phyloP scores from a whole-genome alignment of 768 basidiomycete genomes.

The Lentinula guzmanii region DNA sequence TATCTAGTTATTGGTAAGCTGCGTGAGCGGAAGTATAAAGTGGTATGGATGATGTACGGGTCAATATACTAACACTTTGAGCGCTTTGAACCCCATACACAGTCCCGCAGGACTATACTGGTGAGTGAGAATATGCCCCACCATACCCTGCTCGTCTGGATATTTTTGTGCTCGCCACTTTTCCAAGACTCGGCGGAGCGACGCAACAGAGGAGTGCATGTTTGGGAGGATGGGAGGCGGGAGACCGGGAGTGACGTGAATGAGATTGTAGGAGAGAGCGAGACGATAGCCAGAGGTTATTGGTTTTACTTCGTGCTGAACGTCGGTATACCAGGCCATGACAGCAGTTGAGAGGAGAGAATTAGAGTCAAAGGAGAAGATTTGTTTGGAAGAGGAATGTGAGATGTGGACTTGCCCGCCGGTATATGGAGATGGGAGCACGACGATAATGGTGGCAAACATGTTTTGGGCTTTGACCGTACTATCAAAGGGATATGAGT shows the following conservation, averaged over 20 bases:
- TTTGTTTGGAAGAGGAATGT: constrained; percentile 24
- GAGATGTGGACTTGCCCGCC: constrained; percentile 42
- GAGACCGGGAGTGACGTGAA: constrained; percentile 19
- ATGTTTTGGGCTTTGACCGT: constrained; percentile 21
- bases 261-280: too few relatives aligned
- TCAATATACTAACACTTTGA: too few relatives aligned
- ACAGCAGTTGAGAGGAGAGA: constrained; percentile 13
- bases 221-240: constrained; percentile 38
- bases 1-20: too few relatives aligned
- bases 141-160: constrained; percentile 7
- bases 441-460: constrained; percentile 45
- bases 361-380: constrained; percentile 27
- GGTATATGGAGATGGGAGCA: constrained; percentile 39
- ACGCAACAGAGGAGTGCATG: constrained; percentile 17
- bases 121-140: constrained; percentile 22
- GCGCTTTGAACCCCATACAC: constrained; percentile 13
- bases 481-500: too few relatives aligned
- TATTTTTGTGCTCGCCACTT: constrained; percentile 28
- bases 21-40: too few relatives aligned
- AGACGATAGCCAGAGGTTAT: too few relatives aligned
- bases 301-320: too few relatives aligned
- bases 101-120: constrained; percentile 21
- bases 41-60: too few relatives aligned
- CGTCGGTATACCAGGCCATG: too few relatives aligned
- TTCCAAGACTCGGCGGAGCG: constrained; percentile 18